Evolutionary conservation across 2,329 filamentous ascomycete species (phyloP).

Genomic region (Fusarium dlaminii): DNA sequence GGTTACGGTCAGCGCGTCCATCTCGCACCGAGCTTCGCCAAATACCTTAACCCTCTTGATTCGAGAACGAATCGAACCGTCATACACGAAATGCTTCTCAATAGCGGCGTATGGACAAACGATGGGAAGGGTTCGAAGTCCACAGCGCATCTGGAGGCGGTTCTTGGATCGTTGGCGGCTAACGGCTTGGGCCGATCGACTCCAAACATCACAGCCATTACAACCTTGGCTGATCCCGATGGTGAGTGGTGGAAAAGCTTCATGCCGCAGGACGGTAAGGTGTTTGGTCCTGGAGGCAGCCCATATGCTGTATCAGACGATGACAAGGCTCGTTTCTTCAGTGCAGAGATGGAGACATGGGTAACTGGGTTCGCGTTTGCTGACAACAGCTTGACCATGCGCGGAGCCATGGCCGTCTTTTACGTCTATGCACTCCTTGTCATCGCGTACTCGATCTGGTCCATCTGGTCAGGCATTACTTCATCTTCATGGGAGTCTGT

Average conservation of each 20-base stretch:
- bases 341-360: slow-evolving; percentile 33
- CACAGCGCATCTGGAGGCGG: slow-evolving; percentile 18
- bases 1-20: slow-evolving; percentile 26
- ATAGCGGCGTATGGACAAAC: slow-evolving; percentile 21
- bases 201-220: slow-evolving; percentile 12
- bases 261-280: slow-evolving; percentile 22
- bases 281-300: slow-evolving; percentile 28
- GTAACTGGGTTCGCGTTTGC: slow-evolving; percentile 32
- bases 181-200: slow-evolving; percentile 25
- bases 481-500: slow-evolving; percentile 19
- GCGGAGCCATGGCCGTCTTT: slow-evolving; percentile 11
- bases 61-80: slow-evolving; percentile 3
- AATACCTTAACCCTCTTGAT: slow-evolving; percentile 26
- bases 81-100: slow-evolving; percentile 33
- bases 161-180: slow-evolving; percentile 16
- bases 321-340: slow-evolving; percentile 4
- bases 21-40: slow-evolving; percentile 22
- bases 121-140: slow-evolving; percentile 17
- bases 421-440: slow-evolving; percentile 13
- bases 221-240: background rate
- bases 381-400: slow-evolving; percentile 13
- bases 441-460: background rate
- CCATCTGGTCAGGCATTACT: slow-evolving; percentile 7
- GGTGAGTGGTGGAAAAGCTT: slow-evolving; percentile 36
- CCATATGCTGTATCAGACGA: slow-evolving; percentile 20